Evolutionary conservation across 2,329 filamentous ascomycete genomes (phyloP), one percentile per base, ranked within the genome.

Genomic region (Chrysoporthe cubensis): DNA sequence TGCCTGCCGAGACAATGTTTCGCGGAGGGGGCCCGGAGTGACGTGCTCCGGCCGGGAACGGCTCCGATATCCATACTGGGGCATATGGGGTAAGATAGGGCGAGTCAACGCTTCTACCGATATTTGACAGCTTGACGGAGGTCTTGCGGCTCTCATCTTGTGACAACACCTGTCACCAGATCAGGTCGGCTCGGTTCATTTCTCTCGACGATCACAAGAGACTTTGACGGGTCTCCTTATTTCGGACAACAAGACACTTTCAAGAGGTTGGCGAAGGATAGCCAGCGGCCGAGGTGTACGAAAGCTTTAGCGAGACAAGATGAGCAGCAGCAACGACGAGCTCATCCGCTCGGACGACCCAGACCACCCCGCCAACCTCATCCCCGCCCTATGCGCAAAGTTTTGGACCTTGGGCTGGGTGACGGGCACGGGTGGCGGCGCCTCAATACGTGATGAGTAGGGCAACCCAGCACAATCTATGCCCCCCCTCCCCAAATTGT

Each of bases 401-500:
- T 99, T 99, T 82, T 99, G 97, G 87, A 93, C 87, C 21, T 85
- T 96, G 74, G 96, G 96, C 74, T 98, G 96, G 95, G 95, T 96
- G 42, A 95, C 93, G 14, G 93, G 92, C 66, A 96, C 92, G 2
- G 92, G 92, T 69, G 92, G 92, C 74, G 92, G 92, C 68, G 91
- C 91, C 71, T 93, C 90, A 66, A 95, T 96, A 74, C 86, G 88
- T 68, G 80, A 89, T 71, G 84, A 86, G 88, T 90, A 81, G 75
- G 80, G 75, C 37, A 34, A 62, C 69, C 69, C 52, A 32, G 9
- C 56, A 42, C 46, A 59, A 44, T 34, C 62, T 58, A 59, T 62
- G 37, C 52, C 46, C 42, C 62, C 66, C 59, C 40, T 65, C 43
- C 34, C n/a, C 57, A 21, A 21, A 26, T 26, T 26, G 26, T 26